Evolutionary conservation across 2,329 filamentous ascomycete genomes (phyloP).

Genomic region (Curvularia spicifera): DNA sequence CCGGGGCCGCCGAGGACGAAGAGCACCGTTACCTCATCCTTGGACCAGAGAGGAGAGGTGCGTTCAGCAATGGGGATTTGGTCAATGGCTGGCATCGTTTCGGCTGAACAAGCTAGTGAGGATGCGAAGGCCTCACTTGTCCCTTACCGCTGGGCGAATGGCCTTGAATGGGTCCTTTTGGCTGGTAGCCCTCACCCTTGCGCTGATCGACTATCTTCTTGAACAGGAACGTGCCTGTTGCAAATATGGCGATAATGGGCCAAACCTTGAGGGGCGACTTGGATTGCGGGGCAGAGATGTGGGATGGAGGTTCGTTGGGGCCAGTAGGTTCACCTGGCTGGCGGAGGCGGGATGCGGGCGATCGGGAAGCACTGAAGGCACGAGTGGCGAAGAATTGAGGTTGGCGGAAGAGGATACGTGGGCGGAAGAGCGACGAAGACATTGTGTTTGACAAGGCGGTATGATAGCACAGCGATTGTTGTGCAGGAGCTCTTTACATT

Average conservation of each 20-base stretch:
- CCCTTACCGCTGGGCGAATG: slow-evolving; percentile 42
- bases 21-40: slow-evolving; percentile 82
- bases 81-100: slow-evolving; percentile 50
- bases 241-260: slow-evolving; percentile 58
- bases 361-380: slow-evolving; percentile 33
- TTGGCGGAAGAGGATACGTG: slow-evolving; percentile 19
- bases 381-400: slow-evolving; percentile 20
- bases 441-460: slow-evolving; percentile 38
- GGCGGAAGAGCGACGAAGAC: slow-evolving; percentile 33
- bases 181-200: slow-evolving; percentile 45
- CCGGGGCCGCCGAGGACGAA: slow-evolving; percentile 97
- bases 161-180: slow-evolving; percentile 38
- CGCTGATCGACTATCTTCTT: slow-evolving; percentile 55
- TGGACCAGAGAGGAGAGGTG: slow-evolving; percentile 72
- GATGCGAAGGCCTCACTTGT: slow-evolving; percentile 28
- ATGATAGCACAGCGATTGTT: slow-evolving; percentile 29
- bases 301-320: slow-evolving; percentile 48
- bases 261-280: slow-evolving; percentile 52
- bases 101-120: slow-evolving; percentile 34
- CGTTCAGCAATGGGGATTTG: slow-evolving; percentile 54
- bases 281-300: slow-evolving; percentile 44
- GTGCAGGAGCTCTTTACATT: slow-evolving; percentile 28
- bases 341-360: slow-evolving; percentile 38
- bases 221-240: slow-evolving; percentile 54
- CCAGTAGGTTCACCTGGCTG: slow-evolving; percentile 46